A percentile compares a stretch with the other conserved stretches of the same genome.
Conservation (phyloP, 257 asterid genomes). For the Capsicum baccatum region DNA sequence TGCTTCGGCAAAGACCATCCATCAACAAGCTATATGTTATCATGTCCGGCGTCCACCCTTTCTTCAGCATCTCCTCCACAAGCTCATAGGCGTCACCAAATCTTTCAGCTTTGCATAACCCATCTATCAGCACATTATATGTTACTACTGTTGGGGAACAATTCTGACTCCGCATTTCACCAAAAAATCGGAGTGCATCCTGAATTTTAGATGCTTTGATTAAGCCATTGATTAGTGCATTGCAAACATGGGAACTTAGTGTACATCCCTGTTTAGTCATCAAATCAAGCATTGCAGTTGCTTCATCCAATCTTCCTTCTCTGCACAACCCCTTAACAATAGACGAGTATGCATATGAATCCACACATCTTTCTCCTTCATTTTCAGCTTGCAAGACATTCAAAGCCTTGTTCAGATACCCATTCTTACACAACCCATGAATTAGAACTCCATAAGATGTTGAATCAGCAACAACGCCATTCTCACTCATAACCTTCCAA, state of each 20-base stretch:
- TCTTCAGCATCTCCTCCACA: slow-evolving; percentile 78
- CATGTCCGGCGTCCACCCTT: slow-evolving; percentile 67
- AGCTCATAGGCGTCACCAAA: slow-evolving; percentile 68
- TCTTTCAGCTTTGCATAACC: slow-evolving; percentile 72
- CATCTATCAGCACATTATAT: slow-evolving; percentile 75
- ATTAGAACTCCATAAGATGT: slow-evolving; percentile 66
- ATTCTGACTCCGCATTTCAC: slow-evolving; percentile 55
- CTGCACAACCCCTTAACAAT: slow-evolving; percentile 70
- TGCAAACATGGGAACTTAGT: slow-evolving; percentile 73
- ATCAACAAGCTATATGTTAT: slow-evolving; percentile 77
- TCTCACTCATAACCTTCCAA: slow-evolving; percentile 66
- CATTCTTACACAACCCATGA: slow-evolving; percentile 81
- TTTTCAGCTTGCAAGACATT: slow-evolving; percentile 58
- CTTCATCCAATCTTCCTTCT: slow-evolving; percentile 71
- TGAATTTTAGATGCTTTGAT: slow-evolving; percentile 62
- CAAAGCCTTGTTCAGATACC: slow-evolving; percentile 62
- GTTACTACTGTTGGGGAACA: slow-evolving; percentile 70
- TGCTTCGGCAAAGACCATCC: slow-evolving; percentile 74
- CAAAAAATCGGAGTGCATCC: slow-evolving; percentile 60
- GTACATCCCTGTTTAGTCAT: slow-evolving; percentile 56
- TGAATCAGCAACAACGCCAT: slow-evolving; percentile 60
- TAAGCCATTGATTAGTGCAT: slow-evolving; percentile 45
- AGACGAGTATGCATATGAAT: slow-evolving; percentile 71
- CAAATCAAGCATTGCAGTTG: slow-evolving; percentile 59
- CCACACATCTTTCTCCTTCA: slow-evolving; percentile 51